These are phyloP conservation scores for Claviceps monticola DNA, from an alignment of 2,329 filamentous ascomycete species.

Conservation along the genomic window DNA sequence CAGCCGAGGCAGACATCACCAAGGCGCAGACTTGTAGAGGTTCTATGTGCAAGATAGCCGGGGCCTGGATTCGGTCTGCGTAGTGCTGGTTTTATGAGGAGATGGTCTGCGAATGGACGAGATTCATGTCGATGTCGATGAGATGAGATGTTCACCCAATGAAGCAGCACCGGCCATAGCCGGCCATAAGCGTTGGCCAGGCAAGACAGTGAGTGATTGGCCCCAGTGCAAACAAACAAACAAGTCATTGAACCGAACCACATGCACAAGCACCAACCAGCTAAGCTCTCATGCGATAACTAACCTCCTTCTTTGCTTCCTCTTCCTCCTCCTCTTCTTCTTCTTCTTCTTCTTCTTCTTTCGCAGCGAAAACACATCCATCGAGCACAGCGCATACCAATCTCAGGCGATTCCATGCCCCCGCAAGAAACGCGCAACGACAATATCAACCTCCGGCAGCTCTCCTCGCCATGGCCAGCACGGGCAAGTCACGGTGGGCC, in stretches of 20 bases:
- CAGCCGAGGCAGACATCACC: constrained; percentile 1
- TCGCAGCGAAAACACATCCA: background rate
- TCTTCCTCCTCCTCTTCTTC: too few species aligned
- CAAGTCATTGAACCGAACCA: too few species aligned
- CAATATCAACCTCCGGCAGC: background rate
- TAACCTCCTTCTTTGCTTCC: background rate
- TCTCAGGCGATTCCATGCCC: background rate
- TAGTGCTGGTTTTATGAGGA: background rate
- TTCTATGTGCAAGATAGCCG: too few species aligned
- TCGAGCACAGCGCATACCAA: background rate
- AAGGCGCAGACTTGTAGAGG: background rate
- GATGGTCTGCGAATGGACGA: background rate
- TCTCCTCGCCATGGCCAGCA: constrained; percentile 37
- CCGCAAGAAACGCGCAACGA: background rate
- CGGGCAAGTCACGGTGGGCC: constrained; percentile 71
- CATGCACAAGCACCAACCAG: background rate
- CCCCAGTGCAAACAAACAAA: background rate
- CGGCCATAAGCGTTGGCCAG: background rate
- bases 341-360: too few species aligned
- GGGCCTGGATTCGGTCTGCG: too few species aligned
- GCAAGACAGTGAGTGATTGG: background rate
- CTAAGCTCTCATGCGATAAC: background rate
- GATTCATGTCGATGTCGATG: background rate
- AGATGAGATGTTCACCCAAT: background rate
- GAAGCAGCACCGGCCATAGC: background rate